These are phyloP conservation scores for Rosa persica DNA, from an alignment of 306 rosid species.

Conservation along the genomic window DNA sequence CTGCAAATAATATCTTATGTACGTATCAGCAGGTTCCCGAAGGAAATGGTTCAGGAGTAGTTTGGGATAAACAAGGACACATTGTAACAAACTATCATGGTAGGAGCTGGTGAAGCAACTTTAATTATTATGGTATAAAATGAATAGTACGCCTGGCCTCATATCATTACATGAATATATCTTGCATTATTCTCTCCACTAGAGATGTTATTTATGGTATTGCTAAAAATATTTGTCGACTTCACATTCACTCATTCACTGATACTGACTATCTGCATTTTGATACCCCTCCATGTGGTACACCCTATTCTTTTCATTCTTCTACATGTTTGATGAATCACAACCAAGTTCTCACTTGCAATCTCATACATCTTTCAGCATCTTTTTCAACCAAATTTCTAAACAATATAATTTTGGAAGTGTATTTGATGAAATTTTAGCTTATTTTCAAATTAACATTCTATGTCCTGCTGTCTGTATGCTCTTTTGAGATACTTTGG, in stretches of 20 bases:
- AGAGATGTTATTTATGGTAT: background rate
- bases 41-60: conserved; percentile 98
- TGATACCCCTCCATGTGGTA: background rate
- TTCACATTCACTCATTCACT: background rate
- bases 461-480: background rate
- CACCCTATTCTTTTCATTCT: background rate
- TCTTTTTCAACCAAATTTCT: background rate
- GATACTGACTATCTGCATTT: background rate
- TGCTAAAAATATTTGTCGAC: background rate
- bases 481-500: background rate
- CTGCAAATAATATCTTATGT: conserved; percentile 11
- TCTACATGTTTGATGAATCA: background rate
- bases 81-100: conserved; percentile 96
- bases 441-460: background rate
- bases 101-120: conserved; percentile 36
- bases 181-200: conserved; percentile 4
- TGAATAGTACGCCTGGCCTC: conserved; percentile 10
- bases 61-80: conserved; percentile 93
- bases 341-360: background rate
- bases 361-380: background rate
- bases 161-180: background rate
- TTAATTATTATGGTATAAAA: conserved; percentile 1
- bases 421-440: conserved; percentile 1
- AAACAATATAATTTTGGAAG: background rate
- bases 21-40: conserved; percentile 72